Base-by-base conservation (phyloP, 2,329 filamentous ascomycete species). In the Monilinia vaccinii-corymbosi region DNA sequence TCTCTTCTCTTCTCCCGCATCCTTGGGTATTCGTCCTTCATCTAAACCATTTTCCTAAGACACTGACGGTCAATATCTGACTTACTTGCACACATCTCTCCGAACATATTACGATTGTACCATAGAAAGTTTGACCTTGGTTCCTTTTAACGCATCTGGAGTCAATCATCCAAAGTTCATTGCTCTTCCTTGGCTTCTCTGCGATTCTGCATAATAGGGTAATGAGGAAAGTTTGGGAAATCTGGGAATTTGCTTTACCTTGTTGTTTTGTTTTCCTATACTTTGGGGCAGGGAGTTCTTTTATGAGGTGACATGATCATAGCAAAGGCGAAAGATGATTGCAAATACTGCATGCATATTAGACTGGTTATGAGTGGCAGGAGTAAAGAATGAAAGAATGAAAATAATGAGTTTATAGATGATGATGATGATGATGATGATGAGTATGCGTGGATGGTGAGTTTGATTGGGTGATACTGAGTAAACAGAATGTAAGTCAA, bases 131-230 rank as follows among this genome's bases (percentile, higher is more conserved):
- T 52, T 59, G 48, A 36, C 38, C 28, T n/a, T 53, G 51, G 51
- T 46, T 45, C 23, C 40, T 45, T 53, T 23, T 45, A 45, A 52
- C 21, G 13, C 40, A 59, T 38, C 14, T 53, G 57, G 50, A 31
- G 45, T 47, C 40, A 45, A 36, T 46, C 16, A 40, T n/a, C 38
- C 28, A 44, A 55, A 44, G 51, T 55, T 23, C 38, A 42, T 32
- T 55, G 18, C 32, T 57, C 40, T 57, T 16, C n/a, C 45, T 59
- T 38, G 31, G n/a, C 31, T 52, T 59, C n/a, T 42, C 57, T 59
- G 49, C 47, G 28, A 51, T 53, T 53, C 48, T 53, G 57, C 57
- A 59, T 53, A 59, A 53, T 59, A 59, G 48, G 57, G 48, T 38
- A 59, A 59, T 38, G 49, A 53, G 13, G 40, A 48, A 28, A 48